Evolutionary conservation across 139 green algal species (phyloP).

Genomic region (Haematococcus lacustris): DNA sequence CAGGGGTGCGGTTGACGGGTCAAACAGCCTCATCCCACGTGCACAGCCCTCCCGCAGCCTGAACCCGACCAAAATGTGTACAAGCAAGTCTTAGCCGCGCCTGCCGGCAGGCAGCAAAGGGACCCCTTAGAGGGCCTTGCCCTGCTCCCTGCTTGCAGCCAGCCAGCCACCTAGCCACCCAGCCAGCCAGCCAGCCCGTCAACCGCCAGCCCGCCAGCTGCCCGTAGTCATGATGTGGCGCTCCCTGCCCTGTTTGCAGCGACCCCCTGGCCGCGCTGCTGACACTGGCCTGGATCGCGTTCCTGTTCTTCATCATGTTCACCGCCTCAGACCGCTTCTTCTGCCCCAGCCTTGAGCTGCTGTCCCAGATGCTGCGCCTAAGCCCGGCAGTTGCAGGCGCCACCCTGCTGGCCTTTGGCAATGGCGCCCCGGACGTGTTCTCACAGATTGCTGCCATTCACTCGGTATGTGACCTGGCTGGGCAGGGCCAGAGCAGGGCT

Average conservation of each 20-base stretch:
- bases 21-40: too few species aligned
- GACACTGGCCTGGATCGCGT: constrained; percentile 21
- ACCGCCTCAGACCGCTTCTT: constrained; percentile 51
- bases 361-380: constrained; percentile 42
- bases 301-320: constrained; percentile 40
- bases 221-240: too few species aligned
- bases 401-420: constrained; percentile 59
- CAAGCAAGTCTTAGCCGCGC: too few species aligned
- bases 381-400: constrained; percentile 49
- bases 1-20: neutral
- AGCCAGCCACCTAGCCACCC: neutral
- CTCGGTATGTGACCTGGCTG: neutral
- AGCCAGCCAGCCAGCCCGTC: neutral
- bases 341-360: constrained; percentile 50
- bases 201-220: too few species aligned
- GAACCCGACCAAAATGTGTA: too few species aligned
- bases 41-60: neutral
- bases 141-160: neutral
- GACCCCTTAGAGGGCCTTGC: neutral
- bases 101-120: neutral
- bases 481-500: too few species aligned
- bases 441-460: constrained; percentile 43
- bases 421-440: constrained; percentile 63
- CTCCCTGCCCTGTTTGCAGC: too few species aligned
- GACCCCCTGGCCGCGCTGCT: constrained; percentile 9